Conservation (phyloP, 1,284 basidiomycete species). For the Thelephora terrestris region DNA sequence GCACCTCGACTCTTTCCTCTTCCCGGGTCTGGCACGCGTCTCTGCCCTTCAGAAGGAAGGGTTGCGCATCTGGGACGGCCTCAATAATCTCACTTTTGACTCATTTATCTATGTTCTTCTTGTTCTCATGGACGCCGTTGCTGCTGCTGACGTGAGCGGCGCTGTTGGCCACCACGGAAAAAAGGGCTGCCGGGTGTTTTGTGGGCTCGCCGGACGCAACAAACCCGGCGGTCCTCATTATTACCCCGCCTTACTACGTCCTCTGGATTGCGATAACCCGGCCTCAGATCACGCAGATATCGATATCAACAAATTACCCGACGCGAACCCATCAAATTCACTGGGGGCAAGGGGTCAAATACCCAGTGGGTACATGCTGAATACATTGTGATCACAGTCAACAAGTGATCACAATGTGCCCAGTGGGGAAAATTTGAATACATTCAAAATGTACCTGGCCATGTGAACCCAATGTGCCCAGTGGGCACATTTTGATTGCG, state of each 20-base stretch:
- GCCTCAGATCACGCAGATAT: constrained; percentile 16
- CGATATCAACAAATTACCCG: constrained; percentile 5
- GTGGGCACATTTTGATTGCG: no score
- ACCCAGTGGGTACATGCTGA: no score
- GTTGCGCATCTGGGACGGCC: constrained; percentile 17
- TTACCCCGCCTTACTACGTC: constrained; percentile 14
- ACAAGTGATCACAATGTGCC: no score
- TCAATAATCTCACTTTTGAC: constrained; percentile 7
- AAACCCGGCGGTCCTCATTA: no score
- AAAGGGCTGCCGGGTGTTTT: constrained; percentile 22
- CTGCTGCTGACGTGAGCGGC: constrained; percentile 22
- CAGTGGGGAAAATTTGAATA: no score
- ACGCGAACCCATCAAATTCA: no score
- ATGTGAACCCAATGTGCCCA: no score
- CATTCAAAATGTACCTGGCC: no score
- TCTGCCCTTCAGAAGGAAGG: constrained; percentile 14
- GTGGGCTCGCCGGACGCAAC: constrained; percentile 21
- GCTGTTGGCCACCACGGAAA: constrained; percentile 24
- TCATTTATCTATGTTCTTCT: no score
- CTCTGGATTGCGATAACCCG: not conserved
- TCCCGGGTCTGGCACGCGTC: constrained; percentile 21
- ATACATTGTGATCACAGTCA: no score
- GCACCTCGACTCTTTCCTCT: constrained; percentile 27
- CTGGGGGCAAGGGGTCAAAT: no score
- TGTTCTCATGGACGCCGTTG: no score